These are phyloP conservation scores for Phytophthora palmivora DNA, from an alignment of 352 stramenopile genomes.

Conservation along the genomic window DNA sequence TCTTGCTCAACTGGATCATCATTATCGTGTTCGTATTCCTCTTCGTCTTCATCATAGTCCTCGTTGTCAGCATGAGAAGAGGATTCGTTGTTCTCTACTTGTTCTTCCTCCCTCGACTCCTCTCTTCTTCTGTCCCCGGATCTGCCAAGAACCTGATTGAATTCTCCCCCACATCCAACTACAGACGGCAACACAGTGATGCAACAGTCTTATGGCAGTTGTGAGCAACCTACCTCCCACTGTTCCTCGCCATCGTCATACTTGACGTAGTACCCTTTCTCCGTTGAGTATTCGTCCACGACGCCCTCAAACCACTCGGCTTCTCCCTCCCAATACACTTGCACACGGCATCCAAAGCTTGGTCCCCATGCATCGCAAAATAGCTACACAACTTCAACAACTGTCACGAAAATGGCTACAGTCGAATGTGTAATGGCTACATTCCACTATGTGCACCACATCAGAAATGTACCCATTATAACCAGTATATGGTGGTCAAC, in stretches of 20 bases:
- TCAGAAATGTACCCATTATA: not conserved
- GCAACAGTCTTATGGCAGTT: not conserved
- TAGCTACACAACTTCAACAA: slow-evolving; percentile 32
- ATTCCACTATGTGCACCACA: not conserved
- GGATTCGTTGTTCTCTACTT: slow-evolving; percentile 20
- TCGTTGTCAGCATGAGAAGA: not conserved
- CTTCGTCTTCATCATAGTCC: slow-evolving; percentile 5
- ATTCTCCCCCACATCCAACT: slow-evolving; percentile 30
- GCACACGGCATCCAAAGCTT: slow-evolving; percentile 52
- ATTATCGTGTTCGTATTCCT: slow-evolving; percentile 30
- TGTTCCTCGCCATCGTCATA: slow-evolving; percentile 84
- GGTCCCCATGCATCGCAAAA: not conserved
- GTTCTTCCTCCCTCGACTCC: slow-evolving; percentile 24
- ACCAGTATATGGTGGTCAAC: slow-evolving; percentile 65
- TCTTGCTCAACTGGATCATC: slow-evolving; percentile 3
- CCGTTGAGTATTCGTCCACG: slow-evolving; percentile 38
- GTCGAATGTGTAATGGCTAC: not conserved
- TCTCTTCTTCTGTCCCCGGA: slow-evolving; percentile 10
- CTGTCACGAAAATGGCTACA: not conserved
- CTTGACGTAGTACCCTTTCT: slow-evolving; percentile 63
- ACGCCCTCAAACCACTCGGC: slow-evolving; percentile 71
- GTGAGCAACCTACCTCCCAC: slow-evolving; percentile 54
- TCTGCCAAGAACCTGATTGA: slow-evolving; percentile 28
- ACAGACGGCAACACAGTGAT: slow-evolving; percentile 1
- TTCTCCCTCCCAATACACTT: slow-evolving; percentile 77